phyloP scores from a whole-genome alignment of 495 filamentous ascomycete species.

The Daldinia bambusicola region DNA sequence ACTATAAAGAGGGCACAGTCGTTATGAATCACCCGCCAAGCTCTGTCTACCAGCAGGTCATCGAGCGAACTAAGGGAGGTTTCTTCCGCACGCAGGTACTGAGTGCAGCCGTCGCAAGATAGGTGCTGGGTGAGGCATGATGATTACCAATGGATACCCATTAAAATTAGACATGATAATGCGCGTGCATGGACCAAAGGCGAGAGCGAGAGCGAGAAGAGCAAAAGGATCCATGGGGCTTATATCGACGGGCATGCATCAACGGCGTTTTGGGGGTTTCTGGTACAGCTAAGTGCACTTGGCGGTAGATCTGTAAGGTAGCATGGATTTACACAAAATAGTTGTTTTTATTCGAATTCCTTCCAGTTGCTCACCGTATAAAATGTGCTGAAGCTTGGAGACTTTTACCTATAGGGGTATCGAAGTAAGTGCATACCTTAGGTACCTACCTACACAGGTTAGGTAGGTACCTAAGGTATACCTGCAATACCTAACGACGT shows the following conservation, averaged over 20 bases:
- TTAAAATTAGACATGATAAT: slow-evolving; percentile 34
- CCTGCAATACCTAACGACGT: neutral
- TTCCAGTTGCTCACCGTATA: neutral
- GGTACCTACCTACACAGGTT: no score
- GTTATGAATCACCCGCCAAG: slow-evolving; percentile 99
- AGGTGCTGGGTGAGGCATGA: slow-evolving; percentile 9
- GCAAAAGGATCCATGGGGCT: slow-evolving; percentile 18
- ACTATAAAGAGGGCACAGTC: slow-evolving; percentile 97
- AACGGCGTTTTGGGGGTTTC: slow-evolving; percentile 46
- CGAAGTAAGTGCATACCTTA: neutral
- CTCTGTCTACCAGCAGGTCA: slow-evolving; percentile 98
- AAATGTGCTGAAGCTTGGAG: neutral
- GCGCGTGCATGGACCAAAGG: slow-evolving; percentile 14
- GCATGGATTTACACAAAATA: slow-evolving; percentile 40
- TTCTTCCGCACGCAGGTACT: slow-evolving; percentile 89
- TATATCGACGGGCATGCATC: slow-evolving; percentile 46
- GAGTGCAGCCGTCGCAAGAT: slow-evolving; percentile 61
- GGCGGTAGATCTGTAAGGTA: slow-evolving; percentile 46
- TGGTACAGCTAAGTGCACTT: slow-evolving; percentile 39
- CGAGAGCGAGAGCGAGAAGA: slow-evolving; percentile 17
- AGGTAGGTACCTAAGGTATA: no score
- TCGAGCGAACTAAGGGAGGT: slow-evolving; percentile 93
- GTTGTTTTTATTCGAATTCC: slow-evolving; percentile 2
- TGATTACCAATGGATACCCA: slow-evolving; percentile 40
- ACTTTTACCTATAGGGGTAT: no score